Evolutionary conservation across 495 filamentous ascomycete genomes (phyloP).

Genomic region (Penicillium coprophilum): DNA sequence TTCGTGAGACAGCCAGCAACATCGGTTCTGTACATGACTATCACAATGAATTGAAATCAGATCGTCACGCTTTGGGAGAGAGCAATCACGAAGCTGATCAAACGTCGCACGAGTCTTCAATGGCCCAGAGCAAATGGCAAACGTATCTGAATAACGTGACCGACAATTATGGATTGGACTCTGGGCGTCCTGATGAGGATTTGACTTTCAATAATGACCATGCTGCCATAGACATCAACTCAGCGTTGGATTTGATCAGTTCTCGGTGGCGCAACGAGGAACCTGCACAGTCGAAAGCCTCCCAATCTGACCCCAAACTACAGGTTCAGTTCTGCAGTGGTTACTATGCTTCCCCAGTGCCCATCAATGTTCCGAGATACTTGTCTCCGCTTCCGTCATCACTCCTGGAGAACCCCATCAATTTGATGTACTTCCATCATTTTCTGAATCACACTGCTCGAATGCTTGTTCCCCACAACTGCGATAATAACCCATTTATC

Average conservation of each 20-base stretch:
- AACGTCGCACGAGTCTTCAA: constrained; percentile 15
- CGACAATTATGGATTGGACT: constrained; percentile 64
- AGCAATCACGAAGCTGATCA: constrained; percentile 9
- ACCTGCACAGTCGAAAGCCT: constrained; percentile 6
- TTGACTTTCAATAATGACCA: constrained; percentile 68
- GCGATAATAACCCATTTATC: constrained; percentile 70
- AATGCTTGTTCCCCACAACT: constrained; percentile 74
- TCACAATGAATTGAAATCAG: not conserved
- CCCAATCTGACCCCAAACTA: constrained; percentile 8
- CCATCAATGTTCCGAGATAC: constrained; percentile 64
- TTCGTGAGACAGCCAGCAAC: not conserved
- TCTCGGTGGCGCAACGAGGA: constrained; percentile 19
- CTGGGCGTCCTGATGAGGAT: constrained; percentile 67
- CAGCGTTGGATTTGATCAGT: constrained; percentile 35
- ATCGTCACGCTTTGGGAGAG: not conserved
- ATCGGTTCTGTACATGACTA: constrained; percentile 6
- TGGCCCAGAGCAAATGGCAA: constrained; percentile 40
- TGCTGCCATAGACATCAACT: constrained; percentile 48
- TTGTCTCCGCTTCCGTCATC: constrained; percentile 66
- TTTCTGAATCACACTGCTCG: constrained; percentile 78
- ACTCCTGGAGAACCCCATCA: constrained; percentile 73
- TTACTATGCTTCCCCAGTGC: constrained; percentile 69
- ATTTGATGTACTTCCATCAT: constrained; percentile 74
- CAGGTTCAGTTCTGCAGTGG: constrained; percentile 29
- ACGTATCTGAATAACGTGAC: constrained; percentile 43